A percentile compares a stretch with the other conserved stretches of the same genome.
phyloP scores from a whole-genome alignment of 139 green algal species.

The Coelastrella sp. region DNA sequence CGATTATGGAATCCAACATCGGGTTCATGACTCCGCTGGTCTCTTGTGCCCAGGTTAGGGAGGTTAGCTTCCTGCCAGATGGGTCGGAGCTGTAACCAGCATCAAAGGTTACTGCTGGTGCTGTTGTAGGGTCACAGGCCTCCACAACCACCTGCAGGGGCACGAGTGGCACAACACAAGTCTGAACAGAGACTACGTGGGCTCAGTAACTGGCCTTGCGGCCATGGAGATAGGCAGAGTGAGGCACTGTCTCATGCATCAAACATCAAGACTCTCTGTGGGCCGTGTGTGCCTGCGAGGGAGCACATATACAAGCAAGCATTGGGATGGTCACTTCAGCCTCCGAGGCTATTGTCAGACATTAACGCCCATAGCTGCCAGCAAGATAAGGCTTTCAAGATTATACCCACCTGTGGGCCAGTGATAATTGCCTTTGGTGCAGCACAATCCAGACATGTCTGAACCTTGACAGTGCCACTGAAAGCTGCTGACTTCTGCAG shows the following conservation, averaged over 20 bases:
- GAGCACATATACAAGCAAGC: background rate
- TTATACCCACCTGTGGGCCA: background rate
- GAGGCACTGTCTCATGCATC: no score
- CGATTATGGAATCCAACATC: background rate
- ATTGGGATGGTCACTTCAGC: background rate
- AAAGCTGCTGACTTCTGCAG: background rate
- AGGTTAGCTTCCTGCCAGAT: background rate
- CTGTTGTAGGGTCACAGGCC: background rate
- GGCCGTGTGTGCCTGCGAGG: no score
- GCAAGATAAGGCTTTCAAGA: background rate
- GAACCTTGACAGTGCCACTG: conserved; percentile 1
- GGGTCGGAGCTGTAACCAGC: conserved; percentile 4
- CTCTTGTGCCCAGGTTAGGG: background rate
- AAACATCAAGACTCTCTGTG: no score
- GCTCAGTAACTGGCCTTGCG: background rate
- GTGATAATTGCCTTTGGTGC: background rate
- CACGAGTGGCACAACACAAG: no score
- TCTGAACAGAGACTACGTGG: background rate
- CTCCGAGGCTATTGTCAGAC: background rate
- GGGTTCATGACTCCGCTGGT: background rate
- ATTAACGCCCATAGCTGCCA: background rate
- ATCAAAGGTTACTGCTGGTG: background rate
- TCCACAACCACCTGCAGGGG: conserved; percentile 24
- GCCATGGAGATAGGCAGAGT: background rate
- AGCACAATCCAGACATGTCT: background rate